These are phyloP conservation scores for Bisporella sp. DNA, from an alignment of 2,329 filamentous ascomycete genomes.

Conservation along the genomic window DNA sequence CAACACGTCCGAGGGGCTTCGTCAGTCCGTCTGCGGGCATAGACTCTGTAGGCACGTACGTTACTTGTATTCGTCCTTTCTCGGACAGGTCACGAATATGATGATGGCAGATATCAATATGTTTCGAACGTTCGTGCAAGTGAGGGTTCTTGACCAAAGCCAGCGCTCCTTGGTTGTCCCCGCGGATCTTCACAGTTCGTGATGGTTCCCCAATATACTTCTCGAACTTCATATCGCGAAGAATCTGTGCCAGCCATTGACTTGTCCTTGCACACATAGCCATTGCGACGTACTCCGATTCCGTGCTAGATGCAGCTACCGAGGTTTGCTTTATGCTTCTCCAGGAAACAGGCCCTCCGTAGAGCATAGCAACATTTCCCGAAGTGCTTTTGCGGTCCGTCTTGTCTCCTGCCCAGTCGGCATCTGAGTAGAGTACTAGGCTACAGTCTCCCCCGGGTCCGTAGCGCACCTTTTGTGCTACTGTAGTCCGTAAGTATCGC, in stretches of 20 bases:
- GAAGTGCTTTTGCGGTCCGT: not conserved
- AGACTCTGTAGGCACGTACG: not conserved
- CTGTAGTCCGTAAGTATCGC: not conserved
- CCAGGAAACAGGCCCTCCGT: slow-evolving; percentile 4
- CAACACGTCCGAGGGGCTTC: not conserved
- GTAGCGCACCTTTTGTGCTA: not conserved
- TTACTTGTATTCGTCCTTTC: not conserved
- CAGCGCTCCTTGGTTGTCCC: too few species aligned
- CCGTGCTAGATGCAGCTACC: slow-evolving; percentile 9
- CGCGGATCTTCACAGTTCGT: too few species aligned
- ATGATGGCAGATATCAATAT: slow-evolving; percentile 3
- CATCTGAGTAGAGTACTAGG: not conserved
- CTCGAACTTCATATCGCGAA: not conserved
- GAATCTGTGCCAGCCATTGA: slow-evolving; percentile 1
- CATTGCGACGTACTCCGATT: slow-evolving; percentile 11
- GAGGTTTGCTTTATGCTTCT: slow-evolving; percentile 7
- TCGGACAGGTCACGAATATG: slow-evolving; percentile 1
- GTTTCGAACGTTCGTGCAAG: not conserved
- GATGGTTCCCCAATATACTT: not conserved
- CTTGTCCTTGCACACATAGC: slow-evolving; percentile 1
- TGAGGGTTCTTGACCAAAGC: not conserved
- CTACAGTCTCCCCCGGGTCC: not conserved
- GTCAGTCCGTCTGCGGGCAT: slow-evolving; percentile 3
- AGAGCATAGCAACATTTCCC: slow-evolving; percentile 9
- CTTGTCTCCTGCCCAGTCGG: not conserved